A percentile compares a stretch with the other conserved stretches of the same genome.
phyloP scores from a whole-genome alignment of 176 grass and related monocot species.

The Saccharum spontaneum region DNA sequence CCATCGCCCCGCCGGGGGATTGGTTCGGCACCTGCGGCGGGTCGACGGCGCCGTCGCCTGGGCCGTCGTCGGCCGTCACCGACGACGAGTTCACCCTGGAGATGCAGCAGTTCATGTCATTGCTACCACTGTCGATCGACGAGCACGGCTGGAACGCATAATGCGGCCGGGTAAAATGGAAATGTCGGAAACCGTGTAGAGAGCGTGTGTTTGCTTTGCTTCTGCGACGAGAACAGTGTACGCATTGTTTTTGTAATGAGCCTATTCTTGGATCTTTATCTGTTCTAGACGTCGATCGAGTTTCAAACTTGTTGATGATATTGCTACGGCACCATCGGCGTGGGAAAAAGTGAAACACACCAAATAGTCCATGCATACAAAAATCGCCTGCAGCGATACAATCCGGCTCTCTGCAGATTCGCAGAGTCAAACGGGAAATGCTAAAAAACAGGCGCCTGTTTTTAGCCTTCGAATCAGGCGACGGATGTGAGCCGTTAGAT shows the following conservation, averaged over 20 bases:
- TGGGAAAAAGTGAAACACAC: neutral
- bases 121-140: constrained; percentile 33
- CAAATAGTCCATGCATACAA: too few relatives aligned
- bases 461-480: too few relatives aligned
- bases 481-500: too few relatives aligned
- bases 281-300: neutral
- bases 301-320: neutral
- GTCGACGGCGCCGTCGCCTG: constrained; percentile 41
- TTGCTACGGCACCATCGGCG: neutral
- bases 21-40: constrained; percentile 38
- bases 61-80: constrained; percentile 52
- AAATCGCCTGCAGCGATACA: too few relatives aligned
- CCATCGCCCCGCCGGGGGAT: neutral
- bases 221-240: neutral
- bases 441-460: too few relatives aligned
- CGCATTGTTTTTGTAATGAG: constrained; percentile 23
- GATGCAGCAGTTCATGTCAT: constrained; percentile 46
- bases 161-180: neutral
- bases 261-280: neutral
- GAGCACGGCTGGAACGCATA: constrained; percentile 45
- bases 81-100: constrained; percentile 50
- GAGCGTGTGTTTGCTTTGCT: neutral
- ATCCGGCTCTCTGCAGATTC: too few relatives aligned
- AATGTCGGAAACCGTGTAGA: neutral
- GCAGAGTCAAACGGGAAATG: too few relatives aligned